Evolutionary conservation across 345 rosid species (phyloP).

Genomic region (Sonneratia alba): DNA sequence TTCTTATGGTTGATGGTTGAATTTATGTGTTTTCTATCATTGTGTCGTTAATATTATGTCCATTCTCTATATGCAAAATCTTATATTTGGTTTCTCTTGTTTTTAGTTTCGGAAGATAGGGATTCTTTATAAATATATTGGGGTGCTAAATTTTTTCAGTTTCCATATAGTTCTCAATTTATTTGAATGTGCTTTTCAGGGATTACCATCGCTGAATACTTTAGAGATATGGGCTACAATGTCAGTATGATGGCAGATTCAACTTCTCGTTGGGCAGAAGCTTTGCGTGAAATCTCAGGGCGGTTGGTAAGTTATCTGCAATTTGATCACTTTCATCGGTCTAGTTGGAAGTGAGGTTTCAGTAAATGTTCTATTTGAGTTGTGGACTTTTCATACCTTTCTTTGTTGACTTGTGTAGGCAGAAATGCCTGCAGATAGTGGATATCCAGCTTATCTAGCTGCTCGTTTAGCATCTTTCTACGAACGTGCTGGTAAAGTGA

Average conservation of each 20-base stretch:
- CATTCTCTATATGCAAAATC: background rate
- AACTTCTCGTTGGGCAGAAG: constrained; percentile 99
- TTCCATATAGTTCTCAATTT: background rate
- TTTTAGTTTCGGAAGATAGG: background rate
- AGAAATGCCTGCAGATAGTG: constrained; percentile 99
- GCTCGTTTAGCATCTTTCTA: constrained; percentile 98
- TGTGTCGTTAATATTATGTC: background rate
- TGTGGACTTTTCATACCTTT: constrained; percentile 11
- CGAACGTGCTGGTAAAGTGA: constrained; percentile 99
- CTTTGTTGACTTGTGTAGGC: constrained; percentile 42
- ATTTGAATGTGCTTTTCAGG: constrained; percentile 36
- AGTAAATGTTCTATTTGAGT: background rate
- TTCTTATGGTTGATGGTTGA: background rate
- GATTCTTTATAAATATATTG: background rate
- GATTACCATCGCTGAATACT: constrained; percentile 94
- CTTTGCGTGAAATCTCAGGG: constrained; percentile 99
- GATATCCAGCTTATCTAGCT: constrained; percentile 98
- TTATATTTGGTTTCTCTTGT: background rate
- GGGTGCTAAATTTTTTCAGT: background rate
- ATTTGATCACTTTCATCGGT: background rate
- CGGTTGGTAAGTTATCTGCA: constrained; percentile 54
- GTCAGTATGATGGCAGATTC: constrained; percentile 99
- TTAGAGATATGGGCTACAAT: constrained; percentile 97
- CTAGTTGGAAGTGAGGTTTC: background rate
- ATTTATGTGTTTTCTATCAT: background rate